A percentile compares a stretch with the other conserved stretches of the same genome.
These are phyloP conservation scores for Aspergillus flavus DNA, from an alignment of 2,329 filamentous ascomycete species.

Conservation along the genomic window DNA sequence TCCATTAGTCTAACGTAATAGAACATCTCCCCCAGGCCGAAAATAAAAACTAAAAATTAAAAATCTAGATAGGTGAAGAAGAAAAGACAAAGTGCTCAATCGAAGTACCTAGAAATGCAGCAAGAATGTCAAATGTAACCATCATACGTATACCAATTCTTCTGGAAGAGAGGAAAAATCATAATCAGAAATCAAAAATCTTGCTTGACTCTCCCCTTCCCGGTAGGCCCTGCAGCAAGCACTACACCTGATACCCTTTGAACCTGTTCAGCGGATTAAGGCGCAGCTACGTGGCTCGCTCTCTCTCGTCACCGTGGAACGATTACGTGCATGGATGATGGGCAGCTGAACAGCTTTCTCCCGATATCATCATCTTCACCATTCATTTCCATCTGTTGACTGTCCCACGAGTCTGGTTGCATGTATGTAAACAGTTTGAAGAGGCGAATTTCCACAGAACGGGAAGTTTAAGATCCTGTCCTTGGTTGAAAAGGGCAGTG, in stretches of 20 bases:
- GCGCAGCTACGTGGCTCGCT: slow-evolving; percentile 27
- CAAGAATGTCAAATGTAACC: slow-evolving; percentile 1
- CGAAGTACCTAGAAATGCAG: not conserved
- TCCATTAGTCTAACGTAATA: not conserved
- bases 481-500: not conserved
- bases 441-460: not conserved
- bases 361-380: not conserved
- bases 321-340: slow-evolving; percentile 23
- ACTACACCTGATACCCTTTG: slow-evolving; percentile 19
- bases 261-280: slow-evolving; percentile 13
- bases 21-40: not conserved
- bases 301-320: slow-evolving; percentile 24
- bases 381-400: not conserved
- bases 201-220: slow-evolving; percentile 3
- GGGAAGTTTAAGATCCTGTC: slow-evolving; percentile 1
- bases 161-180: slow-evolving; percentile 1
- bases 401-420: not conserved
- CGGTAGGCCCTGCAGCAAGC: slow-evolving; percentile 18
- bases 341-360: slow-evolving; percentile 23
- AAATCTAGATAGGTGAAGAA: not conserved
- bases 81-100: not conserved
- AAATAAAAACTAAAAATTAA: not conserved
- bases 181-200: not conserved
- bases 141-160: not conserved
- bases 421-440: not conserved